phyloP scores from a whole-genome alignment of 768 basidiomycete species.

The Rhodotorula kratochvilovae region DNA sequence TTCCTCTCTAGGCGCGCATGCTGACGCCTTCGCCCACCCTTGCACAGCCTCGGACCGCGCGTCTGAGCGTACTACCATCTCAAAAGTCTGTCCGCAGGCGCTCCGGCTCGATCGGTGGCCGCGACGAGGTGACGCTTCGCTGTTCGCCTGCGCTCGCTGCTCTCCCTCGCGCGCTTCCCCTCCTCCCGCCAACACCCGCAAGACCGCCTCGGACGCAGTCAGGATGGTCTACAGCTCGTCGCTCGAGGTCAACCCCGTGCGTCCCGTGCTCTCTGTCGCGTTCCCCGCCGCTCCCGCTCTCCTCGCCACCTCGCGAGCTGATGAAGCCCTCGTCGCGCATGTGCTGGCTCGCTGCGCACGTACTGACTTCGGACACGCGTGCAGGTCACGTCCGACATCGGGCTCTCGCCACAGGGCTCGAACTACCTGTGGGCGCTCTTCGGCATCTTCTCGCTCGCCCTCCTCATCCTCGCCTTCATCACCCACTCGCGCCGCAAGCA shows the following conservation, averaged over 20 bases:
- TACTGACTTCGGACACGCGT: too few species aligned
- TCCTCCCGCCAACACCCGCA: background rate
- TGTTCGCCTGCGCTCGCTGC: background rate
- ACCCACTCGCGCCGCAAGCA: slow-evolving; percentile 1
- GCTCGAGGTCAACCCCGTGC: background rate
- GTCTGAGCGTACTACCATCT: too few species aligned
- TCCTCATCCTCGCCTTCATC: background rate
- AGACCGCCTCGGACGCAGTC: background rate
- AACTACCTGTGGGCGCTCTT: background rate
- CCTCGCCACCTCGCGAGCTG: too few species aligned
- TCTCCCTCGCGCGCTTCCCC: background rate
- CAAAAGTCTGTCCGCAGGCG: too few species aligned
- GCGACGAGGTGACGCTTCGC: background rate
- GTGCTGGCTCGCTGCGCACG: background rate
- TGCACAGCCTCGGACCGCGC: too few species aligned
- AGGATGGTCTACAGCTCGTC: background rate
- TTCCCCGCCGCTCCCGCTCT: too few species aligned
- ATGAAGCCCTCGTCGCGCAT: too few species aligned
- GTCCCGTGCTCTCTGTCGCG: background rate
- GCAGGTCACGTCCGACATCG: background rate
- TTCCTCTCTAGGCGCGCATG: too few species aligned
- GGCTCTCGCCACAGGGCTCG: background rate
- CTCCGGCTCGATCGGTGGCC: too few species aligned
- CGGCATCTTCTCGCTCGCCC: slow-evolving; percentile 10
- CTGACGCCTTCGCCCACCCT: too few species aligned